Evolutionary conservation across 768 basidiomycete species (phyloP).

Genomic region (Kwoniella dejecticola): DNA sequence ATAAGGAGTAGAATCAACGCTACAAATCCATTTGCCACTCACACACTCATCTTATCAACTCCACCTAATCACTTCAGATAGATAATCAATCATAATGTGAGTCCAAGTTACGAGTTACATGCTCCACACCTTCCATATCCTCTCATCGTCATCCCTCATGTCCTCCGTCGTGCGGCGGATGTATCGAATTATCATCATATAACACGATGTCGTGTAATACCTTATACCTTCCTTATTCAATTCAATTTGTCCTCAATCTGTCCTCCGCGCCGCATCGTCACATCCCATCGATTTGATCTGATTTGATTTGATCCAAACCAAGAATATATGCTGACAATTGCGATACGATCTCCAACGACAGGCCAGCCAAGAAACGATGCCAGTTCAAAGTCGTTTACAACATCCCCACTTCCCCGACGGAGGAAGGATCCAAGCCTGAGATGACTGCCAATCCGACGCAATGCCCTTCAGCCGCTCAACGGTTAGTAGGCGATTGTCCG

Average conservation of each 20-base stretch:
- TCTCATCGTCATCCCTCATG: background rate
- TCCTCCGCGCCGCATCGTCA: too few species aligned
- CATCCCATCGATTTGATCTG: background rate
- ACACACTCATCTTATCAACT: background rate
- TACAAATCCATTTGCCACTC: conserved; percentile 7
- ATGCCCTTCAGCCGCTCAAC: conserved; percentile 50
- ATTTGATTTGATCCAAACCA: too few species aligned
- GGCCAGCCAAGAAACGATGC: conserved; percentile 55
- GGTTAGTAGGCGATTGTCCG: conserved; percentile 51
- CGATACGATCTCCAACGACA: conserved; percentile 24
- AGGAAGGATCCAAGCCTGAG: conserved; percentile 35
- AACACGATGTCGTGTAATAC: too few species aligned
- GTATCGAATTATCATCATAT: too few species aligned
- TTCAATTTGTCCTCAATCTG: too few species aligned
- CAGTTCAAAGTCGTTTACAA: conserved; percentile 53
- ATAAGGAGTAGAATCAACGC: background rate
- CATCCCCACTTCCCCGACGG: conserved; percentile 41
- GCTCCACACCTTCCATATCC: background rate
- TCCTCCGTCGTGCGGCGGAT: background rate
- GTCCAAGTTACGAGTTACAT: background rate
- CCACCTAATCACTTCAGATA: background rate
- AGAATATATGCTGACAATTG: too few species aligned
- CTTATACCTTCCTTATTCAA: too few species aligned
- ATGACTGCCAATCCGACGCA: conserved; percentile 51
- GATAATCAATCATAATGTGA: conserved; percentile 14